Base-by-base conservation (phyloP, 179 eudicot genomes). In the Spinacia oleracea region DNA sequence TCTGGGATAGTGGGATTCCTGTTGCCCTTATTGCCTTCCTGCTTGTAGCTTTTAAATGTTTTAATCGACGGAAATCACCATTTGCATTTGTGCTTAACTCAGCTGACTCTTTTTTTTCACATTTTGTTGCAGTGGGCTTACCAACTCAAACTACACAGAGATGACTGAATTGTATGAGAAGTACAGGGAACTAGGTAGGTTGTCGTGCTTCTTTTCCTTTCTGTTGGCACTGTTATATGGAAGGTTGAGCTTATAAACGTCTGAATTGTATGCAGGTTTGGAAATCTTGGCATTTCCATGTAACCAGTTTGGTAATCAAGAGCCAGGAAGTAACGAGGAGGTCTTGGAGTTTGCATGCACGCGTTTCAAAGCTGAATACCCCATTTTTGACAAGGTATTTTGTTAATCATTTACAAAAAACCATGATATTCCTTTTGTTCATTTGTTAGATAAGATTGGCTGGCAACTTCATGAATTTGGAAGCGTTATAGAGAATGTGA, bases 241-340 rank as follows among this genome's bases (percentile, higher is more conserved):
- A 6, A 55, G 40, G 31, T 2, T 59, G 43, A 67, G 25, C 32
- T 66, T 66, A 21, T 65, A 9, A 35, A 34, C 72, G 27, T 58
- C 38, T 68, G 18, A 43, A 14, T 56, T 73, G 58, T 38, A 23
- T 53, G 56, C 78, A 94, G 98, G 97, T 21, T 78, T 93, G 46
- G 98, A 94, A 89, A 87, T 94, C 73, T 85, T 94, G 81, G 98
- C 98, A 45, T 94, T 94, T 69, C 98, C 98, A 0, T 94, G 98
- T 89, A 94, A 94, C 81, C 97, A 94, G 82, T 94, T 94, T 83
- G 93, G 93, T 21, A 79, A 83, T n/a, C 97, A 94, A 71, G 98
- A 94, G 83, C 98, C 98, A 34, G 98, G 98, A 12, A 85, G 70
- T 42, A 94, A 91, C 82, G 97, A 91, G 77, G 88, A 94, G 83